A percentile compares a stretch with the other conserved stretches of the same genome.
These are phyloP conservation scores for Xerocomus brunneocitrinus DNA, from an alignment of 768 basidiomycete species.

Conservation along the genomic window DNA sequence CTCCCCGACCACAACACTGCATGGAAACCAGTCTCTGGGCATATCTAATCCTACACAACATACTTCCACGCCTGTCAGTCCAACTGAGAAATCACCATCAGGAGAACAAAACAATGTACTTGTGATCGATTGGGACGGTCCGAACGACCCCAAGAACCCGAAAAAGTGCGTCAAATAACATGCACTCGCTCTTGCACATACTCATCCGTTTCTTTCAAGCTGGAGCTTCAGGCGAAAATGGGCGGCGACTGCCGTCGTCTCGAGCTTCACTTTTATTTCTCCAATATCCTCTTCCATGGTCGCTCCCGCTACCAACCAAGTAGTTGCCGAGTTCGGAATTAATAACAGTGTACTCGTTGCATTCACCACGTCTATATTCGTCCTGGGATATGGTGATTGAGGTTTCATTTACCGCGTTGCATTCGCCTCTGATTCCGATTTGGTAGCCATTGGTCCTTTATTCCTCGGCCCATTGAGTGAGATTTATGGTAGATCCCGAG, in stretches of 20 bases:
- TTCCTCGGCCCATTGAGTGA: conserved; percentile 63
- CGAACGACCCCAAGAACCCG: conserved; percentile 54
- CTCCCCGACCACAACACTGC: conserved; percentile 11
- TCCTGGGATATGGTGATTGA: conserved; percentile 54
- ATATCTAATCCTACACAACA: not conserved
- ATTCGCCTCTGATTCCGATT: not conserved
- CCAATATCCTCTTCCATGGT: conserved; percentile 74
- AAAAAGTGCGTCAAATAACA: conserved; percentile 41
- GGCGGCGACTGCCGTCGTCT: conserved; percentile 60
- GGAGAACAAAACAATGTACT: not conserved
- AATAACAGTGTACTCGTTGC: conserved; percentile 45
- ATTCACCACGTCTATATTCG: conserved; percentile 57
- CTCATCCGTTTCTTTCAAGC: conserved; percentile 30
- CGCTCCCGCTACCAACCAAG: conserved; percentile 53
- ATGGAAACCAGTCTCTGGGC: not conserved
- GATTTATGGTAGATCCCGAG: conserved; percentile 60
- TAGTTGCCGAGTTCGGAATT: conserved; percentile 53
- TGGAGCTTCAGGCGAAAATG: conserved; percentile 60
- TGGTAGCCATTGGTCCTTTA: conserved; percentile 30
- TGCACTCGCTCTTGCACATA: not conserved
- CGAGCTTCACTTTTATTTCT: conserved; percentile 62
- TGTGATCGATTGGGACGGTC: conserved; percentile 62
- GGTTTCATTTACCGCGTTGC: not conserved
- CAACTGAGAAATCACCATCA: not conserved
- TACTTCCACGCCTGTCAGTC: not conserved